phyloP scores from a whole-genome alignment of 1,284 basidiomycete genomes.

The Malassezia arunalokei region DNA sequence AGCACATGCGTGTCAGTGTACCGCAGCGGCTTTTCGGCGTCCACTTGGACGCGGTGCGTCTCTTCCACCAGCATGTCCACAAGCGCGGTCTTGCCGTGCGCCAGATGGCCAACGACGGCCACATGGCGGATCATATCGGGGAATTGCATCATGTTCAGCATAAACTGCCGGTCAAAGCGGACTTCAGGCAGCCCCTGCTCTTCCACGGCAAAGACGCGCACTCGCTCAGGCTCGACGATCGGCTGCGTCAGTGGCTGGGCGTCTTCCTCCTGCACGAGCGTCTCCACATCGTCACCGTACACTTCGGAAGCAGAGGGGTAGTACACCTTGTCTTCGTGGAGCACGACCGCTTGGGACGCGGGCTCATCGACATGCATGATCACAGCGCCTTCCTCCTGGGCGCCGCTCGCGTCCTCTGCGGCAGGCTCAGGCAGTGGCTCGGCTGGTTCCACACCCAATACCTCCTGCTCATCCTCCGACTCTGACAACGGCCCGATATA shows the following conservation, averaged over 20 bases:
- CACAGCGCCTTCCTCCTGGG: constrained; percentile 49
- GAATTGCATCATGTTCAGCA: constrained; percentile 79
- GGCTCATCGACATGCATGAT: constrained; percentile 39
- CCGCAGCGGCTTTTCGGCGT: constrained; percentile 51
- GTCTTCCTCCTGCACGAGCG: constrained; percentile 96
- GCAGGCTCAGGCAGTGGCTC: constrained; percentile 49
- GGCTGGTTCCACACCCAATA: constrained; percentile 6
- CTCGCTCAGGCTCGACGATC: constrained; percentile 90
- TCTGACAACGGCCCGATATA: constrained; percentile 44
- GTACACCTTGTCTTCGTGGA: constrained; percentile 97
- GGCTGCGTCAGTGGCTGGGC: constrained; percentile 87
- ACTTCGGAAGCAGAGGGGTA: constrained; percentile 84
- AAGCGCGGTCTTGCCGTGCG: constrained; percentile 93
- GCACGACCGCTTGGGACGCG: constrained; percentile 67
- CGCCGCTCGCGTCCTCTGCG: constrained; percentile 49
- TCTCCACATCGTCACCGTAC: constrained; percentile 87
- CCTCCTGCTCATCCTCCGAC: constrained; percentile 17
- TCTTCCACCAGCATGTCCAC: constrained; percentile 95
- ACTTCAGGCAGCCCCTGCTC: constrained; percentile 34
- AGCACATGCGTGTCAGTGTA: constrained; percentile 93
- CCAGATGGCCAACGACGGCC: constrained; percentile 62
- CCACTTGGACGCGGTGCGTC: constrained; percentile 70
- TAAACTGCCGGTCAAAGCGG: constrained; percentile 56
- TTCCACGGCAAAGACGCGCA: constrained; percentile 67
- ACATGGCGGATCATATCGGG: constrained; percentile 73